phyloP scores from a whole-genome alignment of 2,329 filamentous ascomycete genomes.

The Curvularia sp. region DNA sequence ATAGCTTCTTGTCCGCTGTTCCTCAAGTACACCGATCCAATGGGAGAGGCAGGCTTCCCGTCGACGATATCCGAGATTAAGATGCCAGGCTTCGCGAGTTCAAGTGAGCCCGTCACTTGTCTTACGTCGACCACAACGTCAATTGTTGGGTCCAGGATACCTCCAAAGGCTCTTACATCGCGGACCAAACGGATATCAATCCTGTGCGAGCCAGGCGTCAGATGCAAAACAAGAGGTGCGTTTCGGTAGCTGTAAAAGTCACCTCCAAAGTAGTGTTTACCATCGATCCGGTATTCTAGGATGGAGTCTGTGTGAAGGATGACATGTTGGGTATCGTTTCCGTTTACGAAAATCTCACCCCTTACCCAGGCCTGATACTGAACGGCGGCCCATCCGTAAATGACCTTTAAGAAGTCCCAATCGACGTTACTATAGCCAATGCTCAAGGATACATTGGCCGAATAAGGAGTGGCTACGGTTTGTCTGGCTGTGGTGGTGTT shows the following conservation, averaged over 20 bases:
- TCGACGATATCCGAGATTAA: conserved; percentile 61
- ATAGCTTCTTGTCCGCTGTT: conserved; percentile 53
- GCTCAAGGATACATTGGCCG: conserved; percentile 50
- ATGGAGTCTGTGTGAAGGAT: conserved; percentile 57
- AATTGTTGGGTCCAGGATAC: conserved; percentile 56
- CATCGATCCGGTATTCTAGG: conserved; percentile 62
- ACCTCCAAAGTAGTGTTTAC: conserved; percentile 61
- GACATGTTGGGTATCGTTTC: conserved; percentile 45
- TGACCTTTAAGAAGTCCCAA: conserved; percentile 59
- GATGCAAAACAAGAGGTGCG: conserved; percentile 58
- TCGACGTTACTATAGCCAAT: conserved; percentile 60
- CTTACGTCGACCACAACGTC: conserved; percentile 46
- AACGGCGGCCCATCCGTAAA: conserved; percentile 66
- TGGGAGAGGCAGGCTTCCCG: conserved; percentile 55
- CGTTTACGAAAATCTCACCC: conserved; percentile 55
- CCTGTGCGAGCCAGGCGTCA: conserved; percentile 58
- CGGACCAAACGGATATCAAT: conserved; percentile 62
- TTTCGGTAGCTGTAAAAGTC: conserved; percentile 62
- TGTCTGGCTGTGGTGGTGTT: conserved; percentile 47
- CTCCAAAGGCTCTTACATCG: conserved; percentile 65
- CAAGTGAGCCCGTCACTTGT: conserved; percentile 34
- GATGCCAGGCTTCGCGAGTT: conserved; percentile 46
- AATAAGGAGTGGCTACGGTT: conserved; percentile 29
- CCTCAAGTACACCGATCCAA: conserved; percentile 58
- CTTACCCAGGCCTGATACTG: conserved; percentile 67